Base-by-base conservation (phyloP, 2,329 filamentous ascomycete species). In the Fusarium vanettenii region DNA sequence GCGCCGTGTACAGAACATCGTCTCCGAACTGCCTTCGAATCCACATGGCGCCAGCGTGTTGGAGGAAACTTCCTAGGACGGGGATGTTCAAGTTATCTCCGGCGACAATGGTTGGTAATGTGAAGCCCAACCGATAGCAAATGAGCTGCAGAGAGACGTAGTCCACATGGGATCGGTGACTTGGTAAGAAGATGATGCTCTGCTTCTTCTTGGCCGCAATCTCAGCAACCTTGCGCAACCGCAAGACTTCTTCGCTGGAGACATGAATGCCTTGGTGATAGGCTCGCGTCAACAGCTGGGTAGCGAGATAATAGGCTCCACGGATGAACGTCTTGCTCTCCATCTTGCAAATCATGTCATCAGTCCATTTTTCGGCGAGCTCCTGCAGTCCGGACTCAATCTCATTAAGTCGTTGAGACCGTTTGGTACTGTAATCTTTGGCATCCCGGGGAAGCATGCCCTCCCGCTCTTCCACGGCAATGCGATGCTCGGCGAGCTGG, bases 341-440 rank as follows among this genome's bases (percentile, higher is more conserved):
- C 89, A 98, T 96, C 85, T 99, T 99, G 89, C 96, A 98, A 72
- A 99, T 98, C 97, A 99, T 98, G 73, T 93, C 91, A 80, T 98
- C 95, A 27, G 95, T 94, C 89, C 97, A 92, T 75, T 93, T 92
- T 73, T 97, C 94, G 5, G 94, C 93, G 6, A 98, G 92, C 80
- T 98, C 92, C 64, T 91, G 88, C 55, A 99, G 86, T 67, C 92
- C 92, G 41, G 87, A 87, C 79, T 95, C 92, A 66, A 98, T 90
- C 77, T 93, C 91, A 66, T 85, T 86, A 63, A 87, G 89, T 65
- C 90, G 86, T 71, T 88, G 88, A 6, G 85, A 84, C 66, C 88
- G 86, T 81, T 90, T 87, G 35, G 80, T 67, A 10, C 70, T 74
- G 80, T 89, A 89, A 66, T 91, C 86, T 61, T 86, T 86, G 75